Conservation (phyloP, 1,139 yeast species). For the Candida sojae region DNA sequence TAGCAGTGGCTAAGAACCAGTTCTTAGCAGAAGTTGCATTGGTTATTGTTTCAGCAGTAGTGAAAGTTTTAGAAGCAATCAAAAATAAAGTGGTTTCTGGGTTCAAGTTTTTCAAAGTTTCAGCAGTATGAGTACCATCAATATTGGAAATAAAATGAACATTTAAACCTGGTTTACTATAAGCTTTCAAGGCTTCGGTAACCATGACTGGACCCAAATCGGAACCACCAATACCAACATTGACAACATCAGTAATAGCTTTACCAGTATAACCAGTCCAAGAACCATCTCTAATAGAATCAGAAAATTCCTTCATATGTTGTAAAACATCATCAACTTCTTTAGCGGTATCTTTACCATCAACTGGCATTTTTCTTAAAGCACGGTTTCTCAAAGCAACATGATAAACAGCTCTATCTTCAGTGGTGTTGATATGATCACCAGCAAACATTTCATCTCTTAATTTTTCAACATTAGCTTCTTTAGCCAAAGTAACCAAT, state of each 20-base stretch:
- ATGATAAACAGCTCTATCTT: conserved; percentile 95
- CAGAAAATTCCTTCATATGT: conserved; percentile 96
- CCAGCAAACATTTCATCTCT: conserved; percentile 93
- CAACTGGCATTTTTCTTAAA: conserved; percentile 79
- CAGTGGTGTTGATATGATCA: conserved; percentile 91
- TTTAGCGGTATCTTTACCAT: conserved; percentile 83
- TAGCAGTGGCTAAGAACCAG: conserved; percentile 83
- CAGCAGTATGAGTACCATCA: conserved; percentile 96
- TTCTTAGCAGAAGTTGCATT: conserved; percentile 93
- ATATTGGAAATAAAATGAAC: conserved; percentile 97
- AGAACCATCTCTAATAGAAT: conserved; percentile 82
- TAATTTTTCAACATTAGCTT: conserved; percentile 82
- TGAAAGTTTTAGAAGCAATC: conserved; percentile 96
- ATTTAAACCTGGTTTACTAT: conserved; percentile 70
- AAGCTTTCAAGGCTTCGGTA: conserved; percentile 93
- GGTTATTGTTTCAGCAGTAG: conserved; percentile 97
- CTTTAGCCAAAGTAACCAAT: conserved; percentile 80
- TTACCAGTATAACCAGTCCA: conserved; percentile 99
- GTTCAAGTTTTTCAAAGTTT: conserved; percentile 72
- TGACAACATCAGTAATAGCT: conserved; percentile 88
- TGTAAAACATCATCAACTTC: conserved; percentile 88
- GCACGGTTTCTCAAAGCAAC: conserved; percentile 94
- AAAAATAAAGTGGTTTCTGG: conserved; percentile 93
- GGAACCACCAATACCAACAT: conserved; percentile 98
- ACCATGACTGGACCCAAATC: conserved; percentile 99